These are phyloP conservation scores for Guadua angustifolia DNA, from an alignment of 176 grass and related monocot species.

Conservation along the genomic window DNA sequence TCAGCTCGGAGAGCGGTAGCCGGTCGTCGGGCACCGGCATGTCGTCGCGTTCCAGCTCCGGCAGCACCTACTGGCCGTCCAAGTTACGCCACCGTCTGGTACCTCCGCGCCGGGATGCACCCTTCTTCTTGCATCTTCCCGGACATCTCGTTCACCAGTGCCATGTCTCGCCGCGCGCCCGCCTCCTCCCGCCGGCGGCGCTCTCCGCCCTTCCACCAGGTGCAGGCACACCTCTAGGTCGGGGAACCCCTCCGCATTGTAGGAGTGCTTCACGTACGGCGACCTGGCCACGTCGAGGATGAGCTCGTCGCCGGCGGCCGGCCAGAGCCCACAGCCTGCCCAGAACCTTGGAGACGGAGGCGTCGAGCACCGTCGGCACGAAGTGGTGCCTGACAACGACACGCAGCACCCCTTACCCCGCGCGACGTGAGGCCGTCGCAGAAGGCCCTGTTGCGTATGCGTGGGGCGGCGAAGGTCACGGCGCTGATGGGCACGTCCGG, in stretches of 20 bases:
- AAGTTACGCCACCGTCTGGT: too few relatives aligned
- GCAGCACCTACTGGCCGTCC: too few relatives aligned
- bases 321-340: constrained; percentile 40
- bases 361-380: constrained; percentile 25
- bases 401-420: constrained; percentile 45
- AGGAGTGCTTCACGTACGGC: constrained; percentile 31
- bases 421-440: constrained; percentile 15
- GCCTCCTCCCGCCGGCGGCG: not conserved
- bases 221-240: constrained; percentile 49
- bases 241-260: constrained; percentile 30
- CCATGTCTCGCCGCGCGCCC: not conserved
- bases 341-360: constrained; percentile 47
- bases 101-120: too few relatives aligned
- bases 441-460: constrained; percentile 47
- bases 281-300: constrained; percentile 36
- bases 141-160: not conserved
- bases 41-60: too few relatives aligned
- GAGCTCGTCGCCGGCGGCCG: constrained; percentile 43
- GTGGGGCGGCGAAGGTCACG: too few relatives aligned
- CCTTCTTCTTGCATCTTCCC: too few relatives aligned
- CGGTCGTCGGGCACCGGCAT: too few relatives aligned
- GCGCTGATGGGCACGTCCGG: too few relatives aligned
- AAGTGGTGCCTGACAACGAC: constrained; percentile 49
- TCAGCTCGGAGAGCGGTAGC: too few relatives aligned
- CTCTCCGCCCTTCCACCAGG: constrained; percentile 31